Evolutionary conservation across 75 land plant species (phyloP).

Genomic region (Adiantum capillusveneris): DNA sequence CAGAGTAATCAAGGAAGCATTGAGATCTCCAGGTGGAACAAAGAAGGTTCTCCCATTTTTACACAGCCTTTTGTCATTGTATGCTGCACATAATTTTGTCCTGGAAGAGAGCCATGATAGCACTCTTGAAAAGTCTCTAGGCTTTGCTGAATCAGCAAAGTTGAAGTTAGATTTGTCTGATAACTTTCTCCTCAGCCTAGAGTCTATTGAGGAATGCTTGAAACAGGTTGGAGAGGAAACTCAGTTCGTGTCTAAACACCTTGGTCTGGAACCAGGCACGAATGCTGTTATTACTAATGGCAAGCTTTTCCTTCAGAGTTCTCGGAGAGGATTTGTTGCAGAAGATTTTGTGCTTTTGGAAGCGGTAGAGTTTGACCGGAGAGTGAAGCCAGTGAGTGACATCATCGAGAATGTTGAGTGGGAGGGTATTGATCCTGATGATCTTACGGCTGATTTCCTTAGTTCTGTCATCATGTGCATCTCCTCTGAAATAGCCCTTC

Average conservation of each 20-base stretch:
- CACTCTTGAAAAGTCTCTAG: background rate
- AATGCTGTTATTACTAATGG: constrained; percentile 91
- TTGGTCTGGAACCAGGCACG: constrained; percentile 45
- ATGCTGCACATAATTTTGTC: background rate
- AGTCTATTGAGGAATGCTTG: background rate
- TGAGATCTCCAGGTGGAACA: background rate
- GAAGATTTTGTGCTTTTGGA: constrained; percentile 80
- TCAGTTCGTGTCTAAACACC: constrained; percentile 32
- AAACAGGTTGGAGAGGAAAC: constrained; percentile 37
- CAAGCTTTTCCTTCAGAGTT: constrained; percentile 47
- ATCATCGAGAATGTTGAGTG: constrained; percentile 68
- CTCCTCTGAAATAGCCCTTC: constrained; percentile 75
- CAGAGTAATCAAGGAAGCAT: constrained; percentile 3
- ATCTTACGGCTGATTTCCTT: constrained; percentile 76
- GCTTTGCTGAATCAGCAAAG: background rate
- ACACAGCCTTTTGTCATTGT: constrained; percentile 1
- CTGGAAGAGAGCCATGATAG: background rate
- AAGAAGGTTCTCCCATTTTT: constrained; percentile 6
- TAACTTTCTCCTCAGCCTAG: background rate
- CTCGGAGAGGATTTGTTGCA: constrained; percentile 45
- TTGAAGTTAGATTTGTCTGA: constrained; percentile 1
- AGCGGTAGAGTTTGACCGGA: constrained; percentile 61
- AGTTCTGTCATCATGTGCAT: constrained; percentile 77
- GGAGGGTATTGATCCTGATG: constrained; percentile 72
- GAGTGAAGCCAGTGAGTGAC: constrained; percentile 55